These are phyloP conservation scores for Paradendryphiella salina DNA, from an alignment of 2,329 filamentous ascomycete genomes.

Conservation along the genomic window DNA sequence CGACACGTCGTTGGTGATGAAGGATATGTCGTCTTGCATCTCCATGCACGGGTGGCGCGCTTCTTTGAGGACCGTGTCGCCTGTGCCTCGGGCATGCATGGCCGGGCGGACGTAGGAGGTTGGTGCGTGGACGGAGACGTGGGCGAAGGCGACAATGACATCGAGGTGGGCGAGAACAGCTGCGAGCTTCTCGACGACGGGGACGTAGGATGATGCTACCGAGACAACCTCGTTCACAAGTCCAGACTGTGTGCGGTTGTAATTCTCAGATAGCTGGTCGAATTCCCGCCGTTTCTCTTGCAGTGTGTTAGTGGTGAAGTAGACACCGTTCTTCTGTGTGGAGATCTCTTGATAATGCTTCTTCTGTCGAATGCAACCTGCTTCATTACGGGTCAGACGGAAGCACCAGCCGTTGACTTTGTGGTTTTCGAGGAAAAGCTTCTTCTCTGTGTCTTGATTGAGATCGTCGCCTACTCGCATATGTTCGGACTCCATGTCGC, in stretches of 20 bases:
- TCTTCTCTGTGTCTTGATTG: constrained; percentile 93
- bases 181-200: constrained; percentile 86
- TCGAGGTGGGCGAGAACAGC: constrained; percentile 90
- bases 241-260: constrained; percentile 90
- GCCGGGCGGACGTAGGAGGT: constrained; percentile 88
- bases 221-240: constrained; percentile 90
- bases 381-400: constrained; percentile 86
- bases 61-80: constrained; percentile 87
- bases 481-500: constrained; percentile 84
- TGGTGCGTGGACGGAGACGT: constrained; percentile 90
- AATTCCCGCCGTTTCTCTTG: constrained; percentile 84
- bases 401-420: constrained; percentile 96
- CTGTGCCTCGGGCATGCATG: constrained; percentile 84
- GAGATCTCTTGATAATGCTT: constrained; percentile 89
- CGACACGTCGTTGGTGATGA: constrained; percentile 95
- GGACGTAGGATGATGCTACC: constrained; percentile 92
- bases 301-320: constrained; percentile 87
- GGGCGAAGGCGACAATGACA: constrained; percentile 91
- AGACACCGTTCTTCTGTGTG: constrained; percentile 98
- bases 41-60: constrained; percentile 97
- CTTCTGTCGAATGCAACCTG: constrained; percentile 90
- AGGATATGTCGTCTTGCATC: constrained; percentile 97
- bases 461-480: constrained; percentile 76
- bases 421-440: constrained; percentile 96
- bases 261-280: constrained; percentile 90